Evolutionary conservation across 2,329 filamentous ascomycete genomes (phyloP).

Genomic region (Aspergillus eucalypticola): DNA sequence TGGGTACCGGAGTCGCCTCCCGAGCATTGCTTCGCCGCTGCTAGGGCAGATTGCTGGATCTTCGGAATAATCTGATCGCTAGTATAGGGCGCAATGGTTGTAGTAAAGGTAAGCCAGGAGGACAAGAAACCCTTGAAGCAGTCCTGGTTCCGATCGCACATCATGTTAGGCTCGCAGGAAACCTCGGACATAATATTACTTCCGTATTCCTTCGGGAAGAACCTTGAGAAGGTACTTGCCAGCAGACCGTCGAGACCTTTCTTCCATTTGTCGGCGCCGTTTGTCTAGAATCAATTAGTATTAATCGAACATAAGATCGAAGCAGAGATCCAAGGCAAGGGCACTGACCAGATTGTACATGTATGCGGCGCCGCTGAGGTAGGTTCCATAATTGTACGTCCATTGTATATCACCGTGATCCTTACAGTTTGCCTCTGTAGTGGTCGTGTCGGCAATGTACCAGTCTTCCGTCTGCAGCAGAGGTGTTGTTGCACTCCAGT

Average conservation of each 20-base stretch:
- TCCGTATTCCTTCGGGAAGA: conserved; percentile 52
- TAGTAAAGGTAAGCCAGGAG: conserved; percentile 64
- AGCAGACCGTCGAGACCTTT: conserved; percentile 59
- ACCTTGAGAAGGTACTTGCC: conserved; percentile 49
- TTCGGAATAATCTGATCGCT: conserved; percentile 57
- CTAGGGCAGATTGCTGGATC: conserved; percentile 59
- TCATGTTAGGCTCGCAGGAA: conserved; percentile 62
- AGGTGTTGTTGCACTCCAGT: conserved; percentile 57
- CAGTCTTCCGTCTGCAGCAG: conserved; percentile 53
- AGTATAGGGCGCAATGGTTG: conserved; percentile 63
- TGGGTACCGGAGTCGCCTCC: conserved; percentile 59
- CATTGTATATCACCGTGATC: conserved; percentile 56
- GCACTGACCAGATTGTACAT: conserved; percentile 56
- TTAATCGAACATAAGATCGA: not conserved
- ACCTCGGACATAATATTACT: conserved; percentile 65
- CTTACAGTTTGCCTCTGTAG: conserved; percentile 52
- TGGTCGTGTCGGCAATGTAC: conserved; percentile 59
- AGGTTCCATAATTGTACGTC: conserved; percentile 60
- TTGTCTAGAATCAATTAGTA: conserved; percentile 34
- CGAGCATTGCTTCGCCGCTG: conserved; percentile 64
- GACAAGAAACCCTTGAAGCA: conserved; percentile 73
- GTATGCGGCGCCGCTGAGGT: conserved; percentile 57
- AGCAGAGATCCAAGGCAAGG: not conserved
- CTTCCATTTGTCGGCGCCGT: conserved; percentile 56
- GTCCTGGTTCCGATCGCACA: conserved; percentile 71